These are phyloP conservation scores for Hamamelis virginiana DNA, from an alignment of 164 flowering plant genomes.

Conservation along the genomic window DNA sequence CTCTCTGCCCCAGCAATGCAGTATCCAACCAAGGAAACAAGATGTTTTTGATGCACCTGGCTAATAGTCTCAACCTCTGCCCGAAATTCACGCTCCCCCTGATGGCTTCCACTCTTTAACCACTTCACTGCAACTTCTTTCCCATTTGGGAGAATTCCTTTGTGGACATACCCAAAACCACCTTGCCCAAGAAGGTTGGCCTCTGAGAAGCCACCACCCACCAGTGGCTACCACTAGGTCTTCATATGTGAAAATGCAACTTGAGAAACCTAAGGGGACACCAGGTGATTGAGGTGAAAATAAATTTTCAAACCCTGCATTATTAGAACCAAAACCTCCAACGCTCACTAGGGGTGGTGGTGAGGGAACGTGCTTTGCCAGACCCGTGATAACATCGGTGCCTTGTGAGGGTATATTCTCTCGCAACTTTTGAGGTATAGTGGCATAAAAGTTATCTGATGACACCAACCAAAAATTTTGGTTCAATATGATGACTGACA, in stretches of 20 bases:
- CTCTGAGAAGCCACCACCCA: constrained; percentile 24
- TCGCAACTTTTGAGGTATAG: too few relatives aligned
- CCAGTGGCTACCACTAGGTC: constrained; percentile 19
- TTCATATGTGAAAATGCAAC: constrained; percentile 17
- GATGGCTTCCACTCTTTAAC: constrained; percentile 20
- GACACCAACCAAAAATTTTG: too few relatives aligned
- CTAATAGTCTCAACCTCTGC: constrained; percentile 32
- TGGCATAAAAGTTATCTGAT: too few relatives aligned
- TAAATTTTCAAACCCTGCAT: neutral
- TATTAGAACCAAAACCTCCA: neutral
- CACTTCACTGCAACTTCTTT: constrained; percentile 28
- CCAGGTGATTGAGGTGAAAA: neutral
- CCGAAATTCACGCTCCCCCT: constrained; percentile 30
- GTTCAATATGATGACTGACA: too few relatives aligned
- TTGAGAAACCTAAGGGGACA: neutral
- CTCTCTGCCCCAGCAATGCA: constrained; percentile 22
- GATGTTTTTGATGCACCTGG: constrained; percentile 29
- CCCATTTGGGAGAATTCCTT: constrained; percentile 26
- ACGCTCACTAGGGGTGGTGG: neutral
- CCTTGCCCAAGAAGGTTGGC: constrained; percentile 29
- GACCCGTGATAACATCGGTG: too few relatives aligned
- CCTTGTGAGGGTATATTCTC: too few relatives aligned
- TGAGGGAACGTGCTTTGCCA: too few relatives aligned
- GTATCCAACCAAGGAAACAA: constrained; percentile 27
- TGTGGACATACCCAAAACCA: constrained; percentile 29